phyloP scores from a whole-genome alignment of 257 asterid genomes.

The Petrea volubilis region DNA sequence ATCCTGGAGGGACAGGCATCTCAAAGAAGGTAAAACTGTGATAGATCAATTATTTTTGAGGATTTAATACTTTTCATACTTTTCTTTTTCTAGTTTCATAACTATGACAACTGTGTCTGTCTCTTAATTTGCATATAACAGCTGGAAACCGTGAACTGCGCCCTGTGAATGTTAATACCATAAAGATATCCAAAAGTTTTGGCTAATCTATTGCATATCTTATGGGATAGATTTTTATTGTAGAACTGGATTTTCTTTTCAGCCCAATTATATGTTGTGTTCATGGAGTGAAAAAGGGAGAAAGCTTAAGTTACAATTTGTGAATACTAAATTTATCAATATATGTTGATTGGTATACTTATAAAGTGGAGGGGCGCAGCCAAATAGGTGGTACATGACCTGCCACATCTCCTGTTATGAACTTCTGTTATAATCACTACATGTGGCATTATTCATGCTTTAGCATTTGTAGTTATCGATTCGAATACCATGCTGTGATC shows the following conservation, averaged over 20 bases:
- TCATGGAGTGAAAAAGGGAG: neutral
- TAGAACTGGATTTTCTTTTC: neutral
- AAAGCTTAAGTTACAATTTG: neutral
- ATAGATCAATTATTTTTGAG: constrained; percentile 10
- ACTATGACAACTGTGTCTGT: constrained; percentile 2
- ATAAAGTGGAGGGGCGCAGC: neutral
- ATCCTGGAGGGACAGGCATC: constrained; percentile 96
- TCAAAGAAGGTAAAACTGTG: constrained; percentile 69
- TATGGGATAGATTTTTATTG: neutral
- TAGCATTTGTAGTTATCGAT: neutral
- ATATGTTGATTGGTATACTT: neutral
- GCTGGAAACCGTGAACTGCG: neutral
- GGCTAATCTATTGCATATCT: neutral
- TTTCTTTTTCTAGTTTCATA: neutral
- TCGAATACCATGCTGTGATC: neutral
- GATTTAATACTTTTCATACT: neutral
- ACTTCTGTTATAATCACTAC: neutral
- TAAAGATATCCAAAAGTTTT: neutral
- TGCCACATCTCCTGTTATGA: neutral
- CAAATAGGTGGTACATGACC: neutral
- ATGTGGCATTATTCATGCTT: neutral
- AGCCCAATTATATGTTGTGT: neutral
- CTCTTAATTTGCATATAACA: neutral
- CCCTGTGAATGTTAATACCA: neutral
- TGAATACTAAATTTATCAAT: neutral